Evolutionary conservation across 1,139 yeast genomes (phyloP), one percentile per base, ranked within the genome.

Genomic region (Suhomyces taliae): DNA sequence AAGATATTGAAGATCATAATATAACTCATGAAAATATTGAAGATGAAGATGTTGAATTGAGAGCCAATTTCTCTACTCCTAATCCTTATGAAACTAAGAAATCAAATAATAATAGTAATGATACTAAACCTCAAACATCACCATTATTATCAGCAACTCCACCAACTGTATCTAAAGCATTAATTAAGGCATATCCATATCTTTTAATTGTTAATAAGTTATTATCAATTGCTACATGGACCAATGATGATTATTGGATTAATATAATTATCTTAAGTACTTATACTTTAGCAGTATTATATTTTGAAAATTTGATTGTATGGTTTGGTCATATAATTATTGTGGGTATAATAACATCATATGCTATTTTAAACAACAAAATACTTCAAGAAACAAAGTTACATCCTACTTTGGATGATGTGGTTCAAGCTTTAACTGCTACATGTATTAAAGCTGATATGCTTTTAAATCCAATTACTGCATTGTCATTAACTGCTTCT

Each of bases 361-460:
- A 87, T 61, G 85, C 91, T 2, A 70, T 80, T 39, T 66, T 85
- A 53, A 83, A 83, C 56, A 73, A 74, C 53, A 69, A 69, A 57
- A 72, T 72, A 41, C 64, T 71, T 47, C 70, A 70, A 45, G 85
- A 84, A 53, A 82, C 89, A 44, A 78, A 74, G 35, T 72, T 74
- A 41, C 83, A 84, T 53, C 95, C 97, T 6, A 88, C 96, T 0
- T 72, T 93, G 52, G 98, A 93, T 63, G 95, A 90, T 52, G 88
- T 90, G 44, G 85, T 91, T n/a, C 90, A 84, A 53, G 80, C 88
- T 8, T 77, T 93, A 61, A 83, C 93, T 4, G 78, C 86, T 35
- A 84, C 90, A 1, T 83, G 90, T 46, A 76, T 85, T 44, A 83
- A 91, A 59, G 82, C 89, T 19, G 95, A 90, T 58, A 70, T 90